Base-by-base conservation (phyloP, 257 asterid genomes). In the Fraxinus quadrangulata region DNA sequence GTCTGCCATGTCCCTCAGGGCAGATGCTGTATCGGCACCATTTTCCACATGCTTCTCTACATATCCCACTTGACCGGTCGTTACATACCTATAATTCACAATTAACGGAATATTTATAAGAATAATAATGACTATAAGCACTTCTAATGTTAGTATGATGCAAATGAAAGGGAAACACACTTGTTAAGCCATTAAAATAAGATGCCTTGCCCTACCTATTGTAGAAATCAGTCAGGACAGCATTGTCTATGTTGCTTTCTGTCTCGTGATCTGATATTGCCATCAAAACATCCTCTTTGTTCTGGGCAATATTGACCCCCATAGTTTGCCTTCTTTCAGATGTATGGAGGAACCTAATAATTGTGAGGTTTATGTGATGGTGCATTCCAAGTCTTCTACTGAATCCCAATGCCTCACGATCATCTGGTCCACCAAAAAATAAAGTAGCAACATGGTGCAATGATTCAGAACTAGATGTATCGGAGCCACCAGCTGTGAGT, bases 351-450 rank as follows among this genome's bases (percentile, higher is more conserved):
- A 96, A 96, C 86, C 99, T 85, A 17, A 96, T 96, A 33, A 96
- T 75, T 0, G 99, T 96, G 39, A 96, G 95, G 88, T 92, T 96
- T 63, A 92, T 75, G 78, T 86, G 97, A 78, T 96, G 97, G 70
- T 93, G 92, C 90, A 87, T 85, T 45, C 99, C 98, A 1, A 96
- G 88, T n/a, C 97, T 90, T 79, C 83, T 92, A 37, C 99, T 87
- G n/a, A 96, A 84, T 28, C 97, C 99, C 81, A 96, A 74, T 0
- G 99, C 99, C 80, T 96, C 99, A 6, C 98, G 96, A 54, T 96
- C 99, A 61, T 96, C 99, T 0, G 97, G 96, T 37, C 99, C 98
- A 3, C 99, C 99, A 65, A 96, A 93, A 76, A 93, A 96, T 83
- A 96, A 78, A 77, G 93, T 83, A 1, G 97, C 98, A 5, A 94